Conservation (phyloP, 371 early-diverging fungal species). For the Haplosporangium sp. region DNA sequence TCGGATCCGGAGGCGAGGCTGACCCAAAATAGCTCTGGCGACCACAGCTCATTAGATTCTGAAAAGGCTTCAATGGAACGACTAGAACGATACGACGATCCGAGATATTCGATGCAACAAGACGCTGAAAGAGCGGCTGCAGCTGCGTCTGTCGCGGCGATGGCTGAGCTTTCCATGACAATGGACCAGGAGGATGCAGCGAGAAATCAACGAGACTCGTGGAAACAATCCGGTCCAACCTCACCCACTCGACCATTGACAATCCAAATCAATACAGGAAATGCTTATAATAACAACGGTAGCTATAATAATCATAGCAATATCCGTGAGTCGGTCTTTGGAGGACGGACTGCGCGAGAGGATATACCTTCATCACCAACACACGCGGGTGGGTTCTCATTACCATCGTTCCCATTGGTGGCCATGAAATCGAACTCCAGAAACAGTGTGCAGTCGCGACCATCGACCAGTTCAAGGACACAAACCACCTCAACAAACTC, state of each 20-base stretch:
- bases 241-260: background rate
- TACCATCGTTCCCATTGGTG: conserved; percentile 7
- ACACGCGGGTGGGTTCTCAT: conserved; percentile 11
- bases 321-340: conserved; percentile 37
- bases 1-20: no score
- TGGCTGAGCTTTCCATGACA: no score
- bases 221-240: background rate
- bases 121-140: no score
- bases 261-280: background rate
- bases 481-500: background rate
- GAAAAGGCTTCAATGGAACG: no score
- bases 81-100: no score
- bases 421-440: background rate
- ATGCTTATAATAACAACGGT: no score
- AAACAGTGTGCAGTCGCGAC: conserved; percentile 6
- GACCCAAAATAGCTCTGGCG: no score
- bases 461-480: conserved; percentile 15
- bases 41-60: no score
- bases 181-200: no score
- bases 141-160: no score
- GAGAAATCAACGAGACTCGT: no score
- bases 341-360: conserved; percentile 34
- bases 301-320: conserved; percentile 4
- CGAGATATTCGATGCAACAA: no score
- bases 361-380: conserved; percentile 17